Evolutionary conservation across 2,329 filamentous ascomycete species (phyloP), one percentile per base, ranked within the genome.

Genomic region (Diplodia seriata): DNA sequence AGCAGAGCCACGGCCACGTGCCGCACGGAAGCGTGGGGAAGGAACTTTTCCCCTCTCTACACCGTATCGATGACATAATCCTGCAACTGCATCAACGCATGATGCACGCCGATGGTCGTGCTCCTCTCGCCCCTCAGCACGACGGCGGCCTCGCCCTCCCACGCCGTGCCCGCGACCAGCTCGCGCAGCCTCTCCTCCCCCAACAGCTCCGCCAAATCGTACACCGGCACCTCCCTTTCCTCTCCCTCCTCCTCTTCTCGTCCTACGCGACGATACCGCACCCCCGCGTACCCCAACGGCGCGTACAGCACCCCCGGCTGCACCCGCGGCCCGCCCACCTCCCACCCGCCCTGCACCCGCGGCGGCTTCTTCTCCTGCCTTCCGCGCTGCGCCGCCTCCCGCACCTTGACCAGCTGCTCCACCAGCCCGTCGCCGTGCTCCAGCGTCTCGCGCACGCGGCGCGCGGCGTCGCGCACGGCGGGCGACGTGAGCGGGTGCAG

Each of bases 171-270:
- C 23, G 49, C 43, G 3, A 77, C 66, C 69, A 80, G 57, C 47
- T 72, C 69, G 20, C 59, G 50, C 6, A 74, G 62, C 50, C 68
- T 74, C 18, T 77, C 74, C 49, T 73, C 72, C 1, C 77, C 77
- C 9, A 80, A 68, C 64, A 80, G 49, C 67, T 79, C 78, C 12
- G 33, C 54, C 55, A 80, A 67, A 68, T 76, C 76, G 66, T 79
- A 79, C 67, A 80, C 71, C 2, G 77, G 70, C 4, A 80, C 71
- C 59, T 73, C 72, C 9, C 61, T 70, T 8, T 75, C 76, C 53
- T 73, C 47, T 14, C 29, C 5, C 9, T 12, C 40, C 26, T 49
- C 40, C 23, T n/a, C n/a, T n/a, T n/a, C n/a, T n/a, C n/a, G n/a
- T n/a, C n/a, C n/a, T n/a, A n/a, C n/a, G n/a, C n/a, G n/a, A n/a